These are phyloP conservation scores for Persicaria maculosa DNA, from an alignment of 148 eudicot species.

Conservation along the genomic window DNA sequence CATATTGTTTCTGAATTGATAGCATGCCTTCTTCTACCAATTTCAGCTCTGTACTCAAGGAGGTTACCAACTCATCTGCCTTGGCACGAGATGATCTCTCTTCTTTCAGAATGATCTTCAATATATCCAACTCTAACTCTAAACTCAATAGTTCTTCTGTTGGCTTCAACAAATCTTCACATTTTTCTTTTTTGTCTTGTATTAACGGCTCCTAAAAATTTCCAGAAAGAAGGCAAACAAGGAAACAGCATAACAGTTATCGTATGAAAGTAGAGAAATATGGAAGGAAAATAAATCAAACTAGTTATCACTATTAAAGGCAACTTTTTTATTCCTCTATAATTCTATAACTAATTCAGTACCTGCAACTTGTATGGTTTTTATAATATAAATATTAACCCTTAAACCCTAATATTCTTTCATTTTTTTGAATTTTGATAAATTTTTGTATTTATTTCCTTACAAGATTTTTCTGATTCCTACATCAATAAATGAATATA, in stretches of 20 bases:
- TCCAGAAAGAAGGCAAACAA: not conserved
- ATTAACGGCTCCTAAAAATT: constrained; percentile 39
- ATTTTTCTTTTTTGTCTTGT: constrained; percentile 23
- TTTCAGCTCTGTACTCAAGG: constrained; percentile 42
- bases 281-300: not conserved
- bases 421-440: too few species aligned
- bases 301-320: not conserved
- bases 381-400: too few species aligned
- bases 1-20: constrained; percentile 37
- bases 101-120: constrained; percentile 75
- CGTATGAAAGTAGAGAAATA: constrained; percentile 4
- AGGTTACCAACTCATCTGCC: constrained; percentile 33
- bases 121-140: constrained; percentile 78
- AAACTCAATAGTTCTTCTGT: constrained; percentile 56
- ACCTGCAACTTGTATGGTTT: not conserved
- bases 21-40: constrained; percentile 39
- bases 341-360: not conserved
- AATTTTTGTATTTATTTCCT: constrained; percentile 26
- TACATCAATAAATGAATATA: constrained; percentile 11
- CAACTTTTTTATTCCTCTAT: not conserved
- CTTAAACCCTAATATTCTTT: too few species aligned
- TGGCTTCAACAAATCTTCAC: constrained; percentile 20
- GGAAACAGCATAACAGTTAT: not conserved
- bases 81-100: constrained; percentile 45
- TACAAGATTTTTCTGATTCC: constrained; percentile 25